phyloP scores from a whole-genome alignment of 495 filamentous ascomycete genomes.

The Paragyromitra xinjiangensis region DNA sequence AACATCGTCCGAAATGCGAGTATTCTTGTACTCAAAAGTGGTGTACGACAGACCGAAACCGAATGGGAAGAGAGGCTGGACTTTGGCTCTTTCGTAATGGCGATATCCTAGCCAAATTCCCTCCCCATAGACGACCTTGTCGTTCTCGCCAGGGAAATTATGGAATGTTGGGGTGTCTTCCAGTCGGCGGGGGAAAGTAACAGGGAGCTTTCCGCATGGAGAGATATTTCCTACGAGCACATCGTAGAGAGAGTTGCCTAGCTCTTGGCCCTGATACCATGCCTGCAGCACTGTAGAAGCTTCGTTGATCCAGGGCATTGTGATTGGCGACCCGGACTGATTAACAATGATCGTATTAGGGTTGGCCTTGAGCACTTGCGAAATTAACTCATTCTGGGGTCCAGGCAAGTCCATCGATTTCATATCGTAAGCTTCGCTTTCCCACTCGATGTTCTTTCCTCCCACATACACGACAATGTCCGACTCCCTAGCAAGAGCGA shows the following conservation, averaged over 20 bases:
- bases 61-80: slow-evolving; percentile 74
- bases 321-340: slow-evolving; percentile 75
- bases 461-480: slow-evolving; percentile 76
- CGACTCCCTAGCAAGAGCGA: slow-evolving; percentile 67
- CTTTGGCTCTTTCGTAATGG: slow-evolving; percentile 73
- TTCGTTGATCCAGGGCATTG: slow-evolving; percentile 73
- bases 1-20: slow-evolving; percentile 60
- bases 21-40: slow-evolving; percentile 68
- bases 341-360: slow-evolving; percentile 72
- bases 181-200: slow-evolving; percentile 72
- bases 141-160: slow-evolving; percentile 73
- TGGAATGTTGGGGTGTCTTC: slow-evolving; percentile 79
- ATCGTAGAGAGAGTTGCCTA: slow-evolving; percentile 73
- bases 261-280: slow-evolving; percentile 74
- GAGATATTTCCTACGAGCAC: slow-evolving; percentile 73
- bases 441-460: slow-evolving; percentile 76
- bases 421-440: slow-evolving; percentile 77
- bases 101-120: slow-evolving; percentile 80
- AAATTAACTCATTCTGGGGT: slow-evolving; percentile 68
- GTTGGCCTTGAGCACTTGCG: slow-evolving; percentile 67
- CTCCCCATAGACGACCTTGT: slow-evolving; percentile 78
- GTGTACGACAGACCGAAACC: slow-evolving; percentile 80
- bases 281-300: slow-evolving; percentile 66
- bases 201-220: slow-evolving; percentile 72
- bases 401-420: slow-evolving; percentile 72